Evolutionary conservation across 257 asterid genomes (phyloP), one percentile per base, ranked within the genome.

Genomic region (Leonotis leonurus): DNA sequence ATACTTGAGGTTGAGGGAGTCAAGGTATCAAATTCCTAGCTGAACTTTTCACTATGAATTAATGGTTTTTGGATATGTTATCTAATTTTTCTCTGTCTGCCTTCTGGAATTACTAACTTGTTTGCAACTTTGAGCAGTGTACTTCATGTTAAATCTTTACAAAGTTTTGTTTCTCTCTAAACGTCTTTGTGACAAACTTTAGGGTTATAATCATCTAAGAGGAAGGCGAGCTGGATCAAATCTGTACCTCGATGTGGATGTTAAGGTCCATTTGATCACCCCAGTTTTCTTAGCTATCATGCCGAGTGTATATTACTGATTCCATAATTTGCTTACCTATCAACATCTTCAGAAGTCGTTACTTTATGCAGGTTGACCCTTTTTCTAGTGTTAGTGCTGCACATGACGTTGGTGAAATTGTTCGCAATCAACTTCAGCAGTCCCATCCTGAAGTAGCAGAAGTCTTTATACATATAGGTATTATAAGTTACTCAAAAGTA

Each of bases 181-280:
- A 54, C 43, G 26, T 72, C 20, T 33, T 39, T 18, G 48, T 60
- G 76, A 77, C 67, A 62, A 76, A 75, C 35, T 70, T 69, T 67
- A 92, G 97, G 97, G 97, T 46, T 89, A 83, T 74, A 79, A 75
- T 67, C 97, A 76, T 71, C 84, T 92, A 39, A 80, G 99, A 78
- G 99, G 94, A 67, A 83, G 97, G 72, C 88, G 94, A 64, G 99
- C 99, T 21, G 99, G 99, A 36, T 89, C 99, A 46, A 83, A 76
- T 66, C 79, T 92, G 71, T 92, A 83, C 76, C 90, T 92, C 68
- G 99, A 92, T 83, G 97, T 79, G 40, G 87, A 80, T 65, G 84
- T 89, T 65, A 81, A 86, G 99, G 99, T 89, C 55, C 11, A 76
- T 64, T 48, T 55, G 45, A 1, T 69, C 50, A 30, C 46, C 56